Evolutionary conservation across 164 flowering plant species (phyloP), one percentile per base, ranked within the genome.

Genomic region (Stephania cephalantha): DNA sequence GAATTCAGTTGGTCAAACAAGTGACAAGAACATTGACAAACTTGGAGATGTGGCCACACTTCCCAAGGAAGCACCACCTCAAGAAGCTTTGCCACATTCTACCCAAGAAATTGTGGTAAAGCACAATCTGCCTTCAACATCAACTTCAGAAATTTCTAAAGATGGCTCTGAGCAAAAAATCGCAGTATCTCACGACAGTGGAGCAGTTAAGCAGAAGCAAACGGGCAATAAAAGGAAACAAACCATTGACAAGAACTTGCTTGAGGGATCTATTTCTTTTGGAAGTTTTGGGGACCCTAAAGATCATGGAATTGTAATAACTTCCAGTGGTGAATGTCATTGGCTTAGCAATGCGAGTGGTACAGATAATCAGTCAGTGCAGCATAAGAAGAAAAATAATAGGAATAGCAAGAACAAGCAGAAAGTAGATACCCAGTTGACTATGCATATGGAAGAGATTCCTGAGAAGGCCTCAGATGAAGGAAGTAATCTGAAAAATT

Each of bases 341-440:
- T 53, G 75, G 58, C 69, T 82, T 45, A 78, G 70, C 63, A 78
- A 73, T 11, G 17, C 81, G 46, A 78, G 68, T 71, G 25, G 67
- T 8, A 46, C 66, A 3, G 76, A 77, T 46, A 92, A 92, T 77
- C 74, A 82, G 12, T 76, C 82, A 0, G 75, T 45, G 13, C 82
- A 81, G 22, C 91, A 84, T 46, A 91, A 82, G 84, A 89, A 79
- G 85, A 94, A 83, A 74, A 81, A 74, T 79, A 79, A 76, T 76
- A 85, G 83, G 85, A 81, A 67, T 81, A 76, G 81, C 50, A 94
- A 82, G 84, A 89, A 84, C 81, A 93, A 85, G 85, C 87, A 86
- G 68, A 92, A 82, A 81, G 73, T 75, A 64, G 94, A 88, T 46
- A 65, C 70, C 8, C 77, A 83, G 46, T 76, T 79, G 52, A 64